Evolutionary conservation across 208 protist species (phyloP).

Genomic region (Leptomonas seymouri): DNA sequence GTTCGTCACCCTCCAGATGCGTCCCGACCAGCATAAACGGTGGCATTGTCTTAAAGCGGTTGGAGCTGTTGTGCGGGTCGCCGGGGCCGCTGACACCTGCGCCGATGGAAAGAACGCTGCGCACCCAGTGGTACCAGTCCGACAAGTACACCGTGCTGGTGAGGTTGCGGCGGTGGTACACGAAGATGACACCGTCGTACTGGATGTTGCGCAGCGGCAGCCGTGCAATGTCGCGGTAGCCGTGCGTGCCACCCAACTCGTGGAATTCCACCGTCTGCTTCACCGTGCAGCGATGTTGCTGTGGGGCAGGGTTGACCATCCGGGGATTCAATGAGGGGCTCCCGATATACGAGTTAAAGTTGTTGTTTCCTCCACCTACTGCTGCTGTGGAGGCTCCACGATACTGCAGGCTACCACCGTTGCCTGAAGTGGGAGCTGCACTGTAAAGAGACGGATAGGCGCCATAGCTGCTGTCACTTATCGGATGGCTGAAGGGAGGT

Average conservation of each 20-base stretch:
- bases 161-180: constrained; percentile 68
- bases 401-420: constrained; percentile 14
- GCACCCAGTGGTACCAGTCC: constrained; percentile 55
- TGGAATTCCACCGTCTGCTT: constrained; percentile 67
- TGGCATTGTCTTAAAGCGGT: constrained; percentile 20
- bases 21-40: constrained; percentile 50
- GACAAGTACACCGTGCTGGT: constrained; percentile 58
- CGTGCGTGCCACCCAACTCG: constrained; percentile 75
- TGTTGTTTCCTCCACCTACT: neutral
- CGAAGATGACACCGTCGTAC: constrained; percentile 80
- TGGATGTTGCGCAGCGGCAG: constrained; percentile 49
- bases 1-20: constrained; percentile 30
- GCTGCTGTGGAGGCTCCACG: neutral
- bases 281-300: neutral
- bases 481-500: neutral
- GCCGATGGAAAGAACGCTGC: constrained; percentile 22
- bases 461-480: constrained; percentile 4
- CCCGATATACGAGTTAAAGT: neutral
- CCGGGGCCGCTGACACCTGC: constrained; percentile 2
- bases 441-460: constrained; percentile 13
- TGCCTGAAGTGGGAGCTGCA: neutral
- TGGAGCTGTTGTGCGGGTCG: neutral
- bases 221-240: constrained; percentile 47
- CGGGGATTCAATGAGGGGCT: neutral
- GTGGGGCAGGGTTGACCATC: neutral